Evolutionary conservation across 805 yeast genomes (phyloP).

Genomic region (Wickerhamomyces xylosicus): DNA sequence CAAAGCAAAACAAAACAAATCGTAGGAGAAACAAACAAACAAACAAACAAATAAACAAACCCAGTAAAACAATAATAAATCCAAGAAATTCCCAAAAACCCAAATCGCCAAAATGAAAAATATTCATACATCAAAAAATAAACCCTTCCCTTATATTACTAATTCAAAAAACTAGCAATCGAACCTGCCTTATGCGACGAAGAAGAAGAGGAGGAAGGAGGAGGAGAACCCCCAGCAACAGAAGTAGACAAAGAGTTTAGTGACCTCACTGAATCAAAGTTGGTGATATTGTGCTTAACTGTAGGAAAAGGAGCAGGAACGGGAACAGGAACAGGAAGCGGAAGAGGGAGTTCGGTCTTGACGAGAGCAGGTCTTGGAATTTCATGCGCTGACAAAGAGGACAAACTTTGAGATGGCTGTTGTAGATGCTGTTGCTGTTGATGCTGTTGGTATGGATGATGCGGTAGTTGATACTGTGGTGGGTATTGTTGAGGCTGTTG

Average conservation of each 20-base stretch:
- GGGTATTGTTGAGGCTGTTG: slow-evolving; percentile 14
- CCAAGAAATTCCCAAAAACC: too few species aligned
- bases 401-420: slow-evolving; percentile 1
- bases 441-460: slow-evolving; percentile 12
- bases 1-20: too few species aligned
- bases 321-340: slow-evolving; percentile 4
- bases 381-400: slow-evolving; percentile 2
- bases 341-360: slow-evolving; percentile 6
- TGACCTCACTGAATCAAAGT: slow-evolving; percentile 8
- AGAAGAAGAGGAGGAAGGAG: background rate
- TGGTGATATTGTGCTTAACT: slow-evolving; percentile 7
- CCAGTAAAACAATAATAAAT: too few species aligned
- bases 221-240: background rate
- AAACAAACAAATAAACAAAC: too few species aligned
- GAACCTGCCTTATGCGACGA: slow-evolving; percentile 8
- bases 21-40: too few species aligned
- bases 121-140: too few species aligned
- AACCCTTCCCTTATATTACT: too few species aligned
- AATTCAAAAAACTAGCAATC: slow-evolving; percentile 15
- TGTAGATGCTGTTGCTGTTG: slow-evolving; percentile 2
- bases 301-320: slow-evolving; percentile 6
- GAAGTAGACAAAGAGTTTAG: background rate
- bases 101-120: too few species aligned
- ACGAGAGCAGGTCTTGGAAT: background rate
- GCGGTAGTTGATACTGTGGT: too few species aligned